These are phyloP conservation scores for Backusella psychrophila DNA, from an alignment of 192 early-diverging fungal species.

Conservation along the genomic window DNA sequence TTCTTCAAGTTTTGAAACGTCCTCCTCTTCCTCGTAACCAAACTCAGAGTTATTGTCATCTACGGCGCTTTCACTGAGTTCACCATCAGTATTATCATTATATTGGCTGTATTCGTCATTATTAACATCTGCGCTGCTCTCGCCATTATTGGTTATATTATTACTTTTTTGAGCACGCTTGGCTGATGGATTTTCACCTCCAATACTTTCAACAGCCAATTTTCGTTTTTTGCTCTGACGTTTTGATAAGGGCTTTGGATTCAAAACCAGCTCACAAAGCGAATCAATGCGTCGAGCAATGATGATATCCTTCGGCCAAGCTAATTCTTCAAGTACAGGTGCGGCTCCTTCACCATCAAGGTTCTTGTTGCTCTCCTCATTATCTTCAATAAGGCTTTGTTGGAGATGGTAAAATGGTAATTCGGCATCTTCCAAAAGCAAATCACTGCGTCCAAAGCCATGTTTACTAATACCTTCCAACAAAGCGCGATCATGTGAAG, in stretches of 20 bases:
- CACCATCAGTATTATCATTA: background rate
- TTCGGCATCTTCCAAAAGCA: slow-evolving; percentile 59
- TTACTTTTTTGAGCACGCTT: background rate
- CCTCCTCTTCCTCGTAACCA: background rate
- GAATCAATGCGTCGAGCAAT: slow-evolving; percentile 52
- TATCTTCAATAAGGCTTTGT: slow-evolving; percentile 18
- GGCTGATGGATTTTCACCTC: background rate
- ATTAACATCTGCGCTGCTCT: background rate
- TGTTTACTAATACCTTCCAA: slow-evolving; percentile 69
- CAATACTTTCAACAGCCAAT: background rate
- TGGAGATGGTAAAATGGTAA: slow-evolving; percentile 49
- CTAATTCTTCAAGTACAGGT: slow-evolving; percentile 29
- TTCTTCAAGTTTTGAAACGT: background rate
- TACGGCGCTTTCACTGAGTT: background rate
- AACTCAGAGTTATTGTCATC: background rate
- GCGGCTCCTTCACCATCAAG: slow-evolving; percentile 13
- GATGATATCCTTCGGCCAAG: slow-evolving; percentile 54
- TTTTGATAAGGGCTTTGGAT: slow-evolving; percentile 49
- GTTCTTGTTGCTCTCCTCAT: background rate
- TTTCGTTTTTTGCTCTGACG: slow-evolving; percentile 32
- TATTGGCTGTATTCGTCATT: background rate
- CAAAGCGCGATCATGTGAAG: slow-evolving; percentile 64
- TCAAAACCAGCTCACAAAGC: slow-evolving; percentile 48
- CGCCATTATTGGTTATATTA: background rate
- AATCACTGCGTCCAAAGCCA: slow-evolving; percentile 65